Evolutionary conservation across 306 rosid genomes (phyloP).

Genomic region (Cucurbita moschata): DNA sequence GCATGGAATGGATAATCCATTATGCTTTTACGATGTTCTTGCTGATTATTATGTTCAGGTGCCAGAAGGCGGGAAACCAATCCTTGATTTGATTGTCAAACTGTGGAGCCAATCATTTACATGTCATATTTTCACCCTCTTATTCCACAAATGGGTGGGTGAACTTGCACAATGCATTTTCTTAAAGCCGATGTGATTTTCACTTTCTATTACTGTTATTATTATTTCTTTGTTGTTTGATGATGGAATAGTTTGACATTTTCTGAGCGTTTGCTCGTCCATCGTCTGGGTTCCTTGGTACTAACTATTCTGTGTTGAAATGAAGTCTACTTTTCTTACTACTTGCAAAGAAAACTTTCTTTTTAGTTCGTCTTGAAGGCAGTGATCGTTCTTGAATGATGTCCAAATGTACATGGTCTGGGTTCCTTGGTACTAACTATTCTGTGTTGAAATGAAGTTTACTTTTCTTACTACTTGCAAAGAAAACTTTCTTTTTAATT

Average conservation of each 20-base stretch:
- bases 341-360: not conserved
- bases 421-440: not conserved
- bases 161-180: not conserved
- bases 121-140: slow-evolving; percentile 72
- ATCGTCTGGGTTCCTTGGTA: not conserved
- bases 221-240: not conserved
- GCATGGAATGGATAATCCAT: slow-evolving; percentile 25
- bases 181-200: slow-evolving; percentile 2
- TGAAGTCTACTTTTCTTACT: not conserved
- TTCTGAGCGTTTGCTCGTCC: not conserved
- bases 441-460: not conserved
- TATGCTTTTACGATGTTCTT: slow-evolving; percentile 85
- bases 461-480: not conserved
- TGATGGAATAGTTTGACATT: not conserved
- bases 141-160: slow-evolving; percentile 97
- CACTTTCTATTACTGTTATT: slow-evolving; percentile 1
- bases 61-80: slow-evolving; percentile 66
- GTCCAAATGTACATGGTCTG: not conserved
- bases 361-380: not conserved
- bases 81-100: slow-evolving; percentile 80
- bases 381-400: not conserved
- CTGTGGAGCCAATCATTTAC: slow-evolving; percentile 99
- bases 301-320: not conserved
- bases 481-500: not conserved
- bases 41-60: slow-evolving; percentile 70